Evolutionary conservation across 768 basidiomycete genomes (phyloP).

Genomic region (Termitomyces sp.): DNA sequence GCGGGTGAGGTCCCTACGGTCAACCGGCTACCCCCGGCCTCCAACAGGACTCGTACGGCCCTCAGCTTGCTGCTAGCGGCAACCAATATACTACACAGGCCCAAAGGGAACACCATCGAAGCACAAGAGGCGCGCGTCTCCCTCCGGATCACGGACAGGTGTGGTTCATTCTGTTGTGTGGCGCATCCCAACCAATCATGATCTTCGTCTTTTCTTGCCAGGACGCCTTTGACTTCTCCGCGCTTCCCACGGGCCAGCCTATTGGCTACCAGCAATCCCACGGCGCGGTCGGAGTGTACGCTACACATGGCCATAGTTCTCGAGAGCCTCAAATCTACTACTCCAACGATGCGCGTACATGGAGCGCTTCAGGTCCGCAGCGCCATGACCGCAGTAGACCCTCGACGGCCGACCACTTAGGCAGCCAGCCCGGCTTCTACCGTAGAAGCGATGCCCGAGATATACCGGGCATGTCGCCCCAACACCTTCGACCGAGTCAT

Average conservation of each 20-base stretch:
- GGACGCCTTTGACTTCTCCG: conserved; percentile 7
- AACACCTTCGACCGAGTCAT: neutral
- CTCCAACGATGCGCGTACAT: neutral
- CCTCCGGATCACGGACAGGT: conserved; percentile 5
- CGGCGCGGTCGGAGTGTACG: neutral
- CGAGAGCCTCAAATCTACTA: conserved; percentile 5
- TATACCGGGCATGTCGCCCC: neutral
- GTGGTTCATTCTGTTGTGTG: conserved; percentile 5
- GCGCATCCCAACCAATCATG: conserved; percentile 3
- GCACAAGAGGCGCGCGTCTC: neutral
- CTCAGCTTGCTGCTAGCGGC: neutral
- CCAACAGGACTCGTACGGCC: neutral
- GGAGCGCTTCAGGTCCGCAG: neutral
- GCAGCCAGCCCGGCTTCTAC: neutral
- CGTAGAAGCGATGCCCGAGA: conserved; percentile 3
- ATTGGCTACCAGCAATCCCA: conserved; percentile 6
- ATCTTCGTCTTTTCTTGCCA: neutral
- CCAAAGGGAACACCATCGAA: neutral
- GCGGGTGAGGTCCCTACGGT: conserved; percentile 8
- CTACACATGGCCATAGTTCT: neutral
- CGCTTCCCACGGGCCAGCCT: conserved; percentile 1
- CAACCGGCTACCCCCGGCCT: conserved; percentile 8
- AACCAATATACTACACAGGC: neutral
- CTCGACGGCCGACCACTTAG: neutral
- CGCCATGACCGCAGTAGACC: neutral